Percentiles rank a stretch among this genome's conserved stretches.
phyloP scores from a whole-genome alignment of 495 filamentous ascomycete species.

The Penicillium simplicissimum region DNA sequence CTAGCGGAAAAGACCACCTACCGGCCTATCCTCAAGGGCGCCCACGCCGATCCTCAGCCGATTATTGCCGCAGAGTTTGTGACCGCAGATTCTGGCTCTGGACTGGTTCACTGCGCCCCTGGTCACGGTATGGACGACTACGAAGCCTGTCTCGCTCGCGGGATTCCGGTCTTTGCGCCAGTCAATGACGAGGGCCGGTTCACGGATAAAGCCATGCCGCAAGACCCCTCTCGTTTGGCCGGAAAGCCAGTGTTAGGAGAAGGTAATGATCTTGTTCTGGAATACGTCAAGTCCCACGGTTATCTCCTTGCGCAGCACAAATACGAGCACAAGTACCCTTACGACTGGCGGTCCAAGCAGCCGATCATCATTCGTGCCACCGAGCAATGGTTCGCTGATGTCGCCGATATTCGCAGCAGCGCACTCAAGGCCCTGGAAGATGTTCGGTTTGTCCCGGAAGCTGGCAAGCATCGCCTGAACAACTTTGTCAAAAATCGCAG shows the following conservation, averaged over 20 bases:
- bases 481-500: constrained; percentile 83
- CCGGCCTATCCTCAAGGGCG: constrained; percentile 60
- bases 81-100: constrained; percentile 80
- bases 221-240: constrained; percentile 57
- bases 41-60: constrained; percentile 54
- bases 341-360: constrained; percentile 94
- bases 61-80: constrained; percentile 86
- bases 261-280: constrained; percentile 67
- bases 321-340: constrained; percentile 90
- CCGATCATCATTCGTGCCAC: constrained; percentile 91
- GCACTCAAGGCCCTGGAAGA: constrained; percentile 67
- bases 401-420: constrained; percentile 71
- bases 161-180: constrained; percentile 72
- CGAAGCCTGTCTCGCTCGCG: constrained; percentile 65
- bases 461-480: constrained; percentile 69
- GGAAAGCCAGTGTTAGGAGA: constrained; percentile 62
- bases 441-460: constrained; percentile 76
- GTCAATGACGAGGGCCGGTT: constrained; percentile 81
- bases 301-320: constrained; percentile 65
- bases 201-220: constrained; percentile 71
- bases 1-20: constrained; percentile 65
- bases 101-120: constrained; percentile 89
- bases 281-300: constrained; percentile 54
- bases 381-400: constrained; percentile 96
- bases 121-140: constrained; percentile 98